These are phyloP conservation scores for Candida sp. DNA, from an alignment of 1,139 yeast species.

Conservation along the genomic window DNA sequence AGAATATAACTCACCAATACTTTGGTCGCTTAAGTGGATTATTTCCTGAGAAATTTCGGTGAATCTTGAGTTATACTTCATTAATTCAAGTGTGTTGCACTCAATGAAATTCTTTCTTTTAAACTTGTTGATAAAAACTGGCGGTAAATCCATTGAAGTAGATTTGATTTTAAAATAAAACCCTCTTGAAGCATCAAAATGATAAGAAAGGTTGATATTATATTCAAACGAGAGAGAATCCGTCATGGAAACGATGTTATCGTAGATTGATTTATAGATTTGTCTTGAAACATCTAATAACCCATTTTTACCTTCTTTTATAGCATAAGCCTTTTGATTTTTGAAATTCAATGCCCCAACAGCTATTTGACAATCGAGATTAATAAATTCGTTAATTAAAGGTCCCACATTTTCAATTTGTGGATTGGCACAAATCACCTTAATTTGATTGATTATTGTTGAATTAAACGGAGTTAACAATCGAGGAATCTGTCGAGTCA, in stretches of 20 bases:
- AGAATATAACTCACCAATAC: constrained; percentile 24
- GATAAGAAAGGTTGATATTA: constrained; percentile 20
- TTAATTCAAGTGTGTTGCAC: constrained; percentile 38
- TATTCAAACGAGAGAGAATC: constrained; percentile 15
- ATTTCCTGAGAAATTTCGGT: constrained; percentile 38
- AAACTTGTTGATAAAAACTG: constrained; percentile 26
- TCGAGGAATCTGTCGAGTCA: neutral
- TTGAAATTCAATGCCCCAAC: constrained; percentile 31
- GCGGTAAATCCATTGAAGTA: constrained; percentile 18
- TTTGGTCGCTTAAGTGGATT: constrained; percentile 33
- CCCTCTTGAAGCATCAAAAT: constrained; percentile 34
- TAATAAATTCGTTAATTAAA: constrained; percentile 26
- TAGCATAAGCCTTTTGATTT: constrained; percentile 43
- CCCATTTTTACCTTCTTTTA: constrained; percentile 42
- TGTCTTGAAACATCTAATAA: constrained; percentile 42
- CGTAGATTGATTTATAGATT: constrained; percentile 30
- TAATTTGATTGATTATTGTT: constrained; percentile 15
- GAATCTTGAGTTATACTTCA: constrained; percentile 37
- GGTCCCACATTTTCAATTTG: constrained; percentile 15
- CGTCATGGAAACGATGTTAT: constrained; percentile 26
- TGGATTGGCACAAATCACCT: constrained; percentile 20
- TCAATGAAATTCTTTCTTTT: constrained; percentile 29
- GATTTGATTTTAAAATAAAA: constrained; percentile 27
- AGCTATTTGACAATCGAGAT: constrained; percentile 42
- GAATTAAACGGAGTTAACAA: neutral